phyloP scores from a whole-genome alignment of 2,329 filamentous ascomycete genomes.

The Teratosphaeria viscida region DNA sequence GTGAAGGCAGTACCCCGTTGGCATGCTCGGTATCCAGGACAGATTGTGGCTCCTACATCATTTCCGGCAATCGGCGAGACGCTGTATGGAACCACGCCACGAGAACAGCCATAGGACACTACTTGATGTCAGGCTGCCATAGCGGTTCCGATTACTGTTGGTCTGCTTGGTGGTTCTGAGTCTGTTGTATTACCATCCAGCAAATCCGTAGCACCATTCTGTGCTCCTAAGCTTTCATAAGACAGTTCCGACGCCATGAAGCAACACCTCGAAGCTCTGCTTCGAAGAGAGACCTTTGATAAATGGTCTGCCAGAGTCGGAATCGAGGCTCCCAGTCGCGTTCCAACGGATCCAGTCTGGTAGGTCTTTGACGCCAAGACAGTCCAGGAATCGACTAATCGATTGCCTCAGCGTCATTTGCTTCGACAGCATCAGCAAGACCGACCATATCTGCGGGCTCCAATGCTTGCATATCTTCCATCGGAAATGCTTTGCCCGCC shows the following conservation, averaged over 20 bases:
- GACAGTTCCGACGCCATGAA: not conserved
- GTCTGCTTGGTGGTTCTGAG: not conserved
- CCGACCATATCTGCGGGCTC: not conserved
- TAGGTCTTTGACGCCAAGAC: not conserved
- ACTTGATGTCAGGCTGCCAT: not conserved
- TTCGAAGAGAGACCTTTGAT: not conserved
- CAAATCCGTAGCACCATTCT: not conserved
- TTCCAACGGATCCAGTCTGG: not conserved
- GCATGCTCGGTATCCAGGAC: not conserved
- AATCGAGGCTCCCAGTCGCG: not conserved
- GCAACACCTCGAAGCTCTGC: not conserved
- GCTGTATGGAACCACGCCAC: not conserved
- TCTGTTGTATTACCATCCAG: not conserved
- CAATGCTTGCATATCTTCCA: not conserved
- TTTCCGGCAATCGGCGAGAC: not conserved
- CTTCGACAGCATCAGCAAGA: not conserved
- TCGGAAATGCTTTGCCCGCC: not conserved
- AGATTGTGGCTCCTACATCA: not conserved
- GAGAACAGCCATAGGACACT: not conserved
- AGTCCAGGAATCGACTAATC: not conserved
- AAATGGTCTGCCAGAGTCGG: not conserved
- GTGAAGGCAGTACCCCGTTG: too few species aligned
- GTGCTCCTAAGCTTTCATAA: not conserved
- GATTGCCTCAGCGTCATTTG: not conserved
- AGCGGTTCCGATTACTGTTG: not conserved